Evolutionary conservation across 345 rosid genomes (phyloP).

Genomic region (Eucalyptus polybractea): DNA sequence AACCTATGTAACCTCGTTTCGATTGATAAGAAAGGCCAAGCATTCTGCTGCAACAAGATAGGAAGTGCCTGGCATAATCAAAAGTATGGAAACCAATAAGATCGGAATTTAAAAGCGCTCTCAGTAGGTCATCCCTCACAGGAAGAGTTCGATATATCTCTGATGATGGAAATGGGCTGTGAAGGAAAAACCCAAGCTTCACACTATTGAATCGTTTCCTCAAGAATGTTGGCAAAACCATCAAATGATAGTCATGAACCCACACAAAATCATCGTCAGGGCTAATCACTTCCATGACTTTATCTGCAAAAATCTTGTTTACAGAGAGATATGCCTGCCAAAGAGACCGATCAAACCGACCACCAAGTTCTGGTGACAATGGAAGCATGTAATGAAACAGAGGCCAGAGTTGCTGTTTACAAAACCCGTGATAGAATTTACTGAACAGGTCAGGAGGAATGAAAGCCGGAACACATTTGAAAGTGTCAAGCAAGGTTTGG

Average conservation of each 20-base stretch:
- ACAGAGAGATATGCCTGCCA: conserved; percentile 94
- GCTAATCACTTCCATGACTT: conserved; percentile 86
- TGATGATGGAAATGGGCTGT: conserved; percentile 90
- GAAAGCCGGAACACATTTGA: conserved; percentile 93
- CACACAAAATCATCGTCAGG: conserved; percentile 94
- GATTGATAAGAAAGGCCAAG: conserved; percentile 87
- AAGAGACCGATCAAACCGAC: conserved; percentile 74
- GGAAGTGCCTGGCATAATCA: conserved; percentile 92
- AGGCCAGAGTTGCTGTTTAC: conserved; percentile 93
- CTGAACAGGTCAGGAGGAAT: conserved; percentile 63
- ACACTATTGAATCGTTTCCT: conserved; percentile 82
- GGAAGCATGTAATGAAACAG: conserved; percentile 97
- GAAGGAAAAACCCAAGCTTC: conserved; percentile 91
- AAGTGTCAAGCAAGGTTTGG: conserved; percentile 67
- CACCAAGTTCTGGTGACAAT: conserved; percentile 78
- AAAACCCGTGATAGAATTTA: conserved; percentile 88
- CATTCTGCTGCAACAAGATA: conserved; percentile 93
- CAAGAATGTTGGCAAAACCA: conserved; percentile 88
- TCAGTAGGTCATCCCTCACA: conserved; percentile 67
- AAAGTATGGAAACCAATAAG: conserved; percentile 90
- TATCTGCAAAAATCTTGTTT: conserved; percentile 91
- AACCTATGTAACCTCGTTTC: conserved; percentile 83
- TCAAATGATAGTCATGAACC: conserved; percentile 95
- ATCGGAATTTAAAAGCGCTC: conserved; percentile 78
- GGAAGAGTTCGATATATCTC: conserved; percentile 91